Base-by-base conservation (phyloP, 371 early-diverging fungal genomes). In the Circinella umbellata region DNA sequence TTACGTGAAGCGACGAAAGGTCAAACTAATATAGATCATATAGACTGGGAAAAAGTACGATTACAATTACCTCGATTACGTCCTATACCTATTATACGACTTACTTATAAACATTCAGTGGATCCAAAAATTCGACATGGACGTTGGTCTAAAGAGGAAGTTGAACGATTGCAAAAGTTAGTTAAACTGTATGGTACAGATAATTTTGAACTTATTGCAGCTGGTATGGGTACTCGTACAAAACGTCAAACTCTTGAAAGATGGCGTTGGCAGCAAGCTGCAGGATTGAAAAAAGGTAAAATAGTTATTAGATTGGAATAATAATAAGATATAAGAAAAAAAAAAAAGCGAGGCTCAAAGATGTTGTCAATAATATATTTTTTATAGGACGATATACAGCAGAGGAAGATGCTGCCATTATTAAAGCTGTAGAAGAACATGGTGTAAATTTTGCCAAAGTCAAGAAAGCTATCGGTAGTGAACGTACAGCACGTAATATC, bases 401-500 rank as follows among this genome's bases (percentile, higher is more conserved):
- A 1, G 73, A 67, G 7, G 84, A 84, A 63, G 82, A 80, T 63
- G 57, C 8, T 0, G 54, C 46, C 1, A 80, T 84, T 27, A 3
- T 67, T 6, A 39, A 69, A 1, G 82, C 76, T 9, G 79, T 84
- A 0, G 35, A 69, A n/a, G 61, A 71, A 4, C 76, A 75, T 53
- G 84, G 84, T 10, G 76, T 75, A n/a, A 63, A 57, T 27, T 83
- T 81, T 74, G 72, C 70, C 0, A 66, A 68, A 8, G 68, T 83
- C 27, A 70, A 70, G 34, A 63, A 73, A 54, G 80, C 70, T 7
- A 78, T 71, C 7, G 61, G 68, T 1, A 75, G 69, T 61, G 27
- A 72, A 8, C 80, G 84, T 5, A 81, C 77, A 17, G 73, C 82
- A 0, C 79, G 84, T 18, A 77, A 80, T 48, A 64, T 84, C 4